Evolutionary conservation across 2,329 filamentous ascomycete genomes (phyloP), one percentile per base, ranked within the genome.

Genomic region (Colletotrichum musae): DNA sequence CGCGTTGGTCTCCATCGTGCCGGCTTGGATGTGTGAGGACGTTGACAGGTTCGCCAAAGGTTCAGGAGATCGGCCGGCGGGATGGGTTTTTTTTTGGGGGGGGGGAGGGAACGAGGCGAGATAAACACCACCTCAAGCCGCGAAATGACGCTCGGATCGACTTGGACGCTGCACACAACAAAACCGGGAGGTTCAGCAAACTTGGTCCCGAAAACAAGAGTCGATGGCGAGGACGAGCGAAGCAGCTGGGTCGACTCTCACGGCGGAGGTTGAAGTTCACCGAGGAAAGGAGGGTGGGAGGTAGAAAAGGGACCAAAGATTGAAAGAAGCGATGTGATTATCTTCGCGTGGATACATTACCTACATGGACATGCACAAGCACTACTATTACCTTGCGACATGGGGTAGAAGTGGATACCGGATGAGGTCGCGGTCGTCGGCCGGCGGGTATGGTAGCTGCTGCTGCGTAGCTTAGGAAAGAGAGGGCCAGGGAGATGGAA

Each of bases 1-100:
- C 80, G 92, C 92, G 75, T 88, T 81, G 74, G 88, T 80, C 76
- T 85, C 86, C 86, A 88, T 88, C 73, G 71, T 72, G 48, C 26
- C 32, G 68, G 36, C 28, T 68, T 21, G 41, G 45, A 57, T 28
- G 45, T 53, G 15, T 10, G 21, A 48, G 39, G 52, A 26, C 28
- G 18, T 57, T n/a, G 43, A 41, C 48, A 28, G 58, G 4, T 43
- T 50, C 54, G 48, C 21, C 21, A 24, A 24, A 32, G 32, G 21
- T 10, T 36, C 32, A 36, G 32, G 32, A 36, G 32, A 36, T 36
- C 32, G 32, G 32, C 32, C 32, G 32, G 32, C 32, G 10, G 32
- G 32, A 36, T 36, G 32, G 45, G 21, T 4, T 41, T 24, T 41
- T 24, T 24, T 24, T 24, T 36, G 43, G 52, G 47, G 16, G 15